Percentiles rank a stretch among this genome's conserved stretches.
phyloP scores from a whole-genome alignment of 371 early-diverging fungal species.

The Conidiobolus incongruus region DNA sequence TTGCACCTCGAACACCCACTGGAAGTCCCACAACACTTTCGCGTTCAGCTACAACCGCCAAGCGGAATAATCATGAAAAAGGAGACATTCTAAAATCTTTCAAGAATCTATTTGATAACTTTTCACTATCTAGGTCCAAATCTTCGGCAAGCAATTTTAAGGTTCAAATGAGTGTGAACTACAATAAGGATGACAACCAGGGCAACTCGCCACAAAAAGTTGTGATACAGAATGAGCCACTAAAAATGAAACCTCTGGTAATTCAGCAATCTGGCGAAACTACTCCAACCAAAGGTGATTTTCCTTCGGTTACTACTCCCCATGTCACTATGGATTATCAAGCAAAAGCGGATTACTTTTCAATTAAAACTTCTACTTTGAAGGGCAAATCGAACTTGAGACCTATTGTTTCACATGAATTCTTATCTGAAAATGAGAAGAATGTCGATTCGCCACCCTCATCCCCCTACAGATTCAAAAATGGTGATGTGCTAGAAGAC shows the following conservation, averaged over 20 bases:
- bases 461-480: background rate
- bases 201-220: background rate
- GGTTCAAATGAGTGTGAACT: background rate
- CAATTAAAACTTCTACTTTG: background rate
- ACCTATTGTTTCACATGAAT: background rate
- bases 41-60: too few relatives aligned
- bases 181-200: background rate
- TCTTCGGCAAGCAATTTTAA: background rate
- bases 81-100: background rate
- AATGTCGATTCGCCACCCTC: background rate
- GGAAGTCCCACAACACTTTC: too few relatives aligned
- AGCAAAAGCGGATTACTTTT: background rate
- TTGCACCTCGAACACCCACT: too few relatives aligned
- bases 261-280: background rate
- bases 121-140: background rate
- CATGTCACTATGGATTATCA: background rate
- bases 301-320: background rate
- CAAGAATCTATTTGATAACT: background rate
- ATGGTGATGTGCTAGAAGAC: too few relatives aligned
- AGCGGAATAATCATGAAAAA: background rate
- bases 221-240: background rate
- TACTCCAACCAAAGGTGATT: background rate
- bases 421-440: background rate
- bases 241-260: background rate
- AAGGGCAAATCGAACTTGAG: background rate